Evolutionary conservation across 306 rosid species (phyloP).

Genomic region (Trifolium subterraneum): DNA sequence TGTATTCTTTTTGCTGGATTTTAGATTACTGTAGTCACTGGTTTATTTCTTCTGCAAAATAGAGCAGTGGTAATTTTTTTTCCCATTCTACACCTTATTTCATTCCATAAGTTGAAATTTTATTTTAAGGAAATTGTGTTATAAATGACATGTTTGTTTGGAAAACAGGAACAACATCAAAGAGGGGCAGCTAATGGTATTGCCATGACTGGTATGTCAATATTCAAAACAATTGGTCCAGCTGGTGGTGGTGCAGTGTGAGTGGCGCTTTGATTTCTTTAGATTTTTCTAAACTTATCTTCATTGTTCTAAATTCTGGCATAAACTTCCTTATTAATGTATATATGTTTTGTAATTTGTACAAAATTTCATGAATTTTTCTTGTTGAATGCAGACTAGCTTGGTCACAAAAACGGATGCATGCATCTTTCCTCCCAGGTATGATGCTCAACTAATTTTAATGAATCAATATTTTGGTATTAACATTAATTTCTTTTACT

Average conservation of each 20-base stretch:
- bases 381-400: constrained; percentile 39
- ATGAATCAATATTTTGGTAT: too few species aligned
- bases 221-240: constrained; percentile 81
- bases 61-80: constrained; percentile 70
- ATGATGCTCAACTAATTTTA: too few species aligned
- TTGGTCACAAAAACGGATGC: constrained; percentile 33
- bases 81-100: not conserved
- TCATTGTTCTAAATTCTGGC: not conserved
- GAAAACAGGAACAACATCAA: constrained; percentile 69
- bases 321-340: not conserved
- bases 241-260: constrained; percentile 83
- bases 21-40: constrained; percentile 59
- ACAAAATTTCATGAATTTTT: too few species aligned
- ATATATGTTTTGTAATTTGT: too few species aligned
- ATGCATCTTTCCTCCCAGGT: constrained; percentile 38
- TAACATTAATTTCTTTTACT: too few species aligned
- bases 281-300: not conserved
- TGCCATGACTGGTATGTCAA: constrained; percentile 78
- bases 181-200: constrained; percentile 87
- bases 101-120: not conserved
- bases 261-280: constrained; percentile 39
- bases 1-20: too few species aligned
- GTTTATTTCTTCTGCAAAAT: constrained; percentile 70
- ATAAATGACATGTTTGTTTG: constrained; percentile 28
- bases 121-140: not conserved